Base-by-base conservation (phyloP, 768 basidiomycete species). In the Leccinum olivaceopallidum region DNA sequence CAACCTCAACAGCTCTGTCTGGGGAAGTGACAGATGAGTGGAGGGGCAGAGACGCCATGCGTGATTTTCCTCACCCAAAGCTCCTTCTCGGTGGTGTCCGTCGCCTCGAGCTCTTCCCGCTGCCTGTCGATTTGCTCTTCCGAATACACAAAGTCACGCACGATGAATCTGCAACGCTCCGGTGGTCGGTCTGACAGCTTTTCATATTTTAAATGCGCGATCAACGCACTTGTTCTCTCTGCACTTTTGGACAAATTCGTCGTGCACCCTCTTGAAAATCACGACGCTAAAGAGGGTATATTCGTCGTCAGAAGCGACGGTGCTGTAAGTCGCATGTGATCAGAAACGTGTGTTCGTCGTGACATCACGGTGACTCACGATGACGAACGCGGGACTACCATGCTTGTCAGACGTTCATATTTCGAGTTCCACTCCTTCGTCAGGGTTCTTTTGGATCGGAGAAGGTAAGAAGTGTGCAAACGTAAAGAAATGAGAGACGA, bases 301-400 rank as follows among this genome's bases (percentile, higher is more conserved):
- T 66, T 98, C 97, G 58, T 94, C 89, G 71, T 99, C 97, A 28
- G 88, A 83, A 4, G 87, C 81, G 55, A 98, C 82, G 62, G 83
- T 74, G 56, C 94, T 96, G 72, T 53, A 57, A 10, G 54, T 53
- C 44, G 24, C 37, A 54, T 37, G 32, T 4, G 63, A 72, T 72
- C 61, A 64, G 58, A 61, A 67, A 61, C 58, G 59, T 60, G 62
- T 64, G 62, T 61, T 34, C 61, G 28, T 53, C 58, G 47, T 55
- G 58, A 60, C 20, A 55, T 52, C 48, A 63, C 59, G 52, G 44
- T 47, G 44, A 79, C 86, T 67, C 75, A 95, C 96, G 76, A 83
- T 55, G 94, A 87, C 49, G 94, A 94, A 55, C 97, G 84, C 14
- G 97, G 97, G 0, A 99, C 95, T 4, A 98, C 89, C 92, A 96